Base-by-base conservation (phyloP, 495 filamentous ascomycete species). In the Aspergillus funiculosus region DNA sequence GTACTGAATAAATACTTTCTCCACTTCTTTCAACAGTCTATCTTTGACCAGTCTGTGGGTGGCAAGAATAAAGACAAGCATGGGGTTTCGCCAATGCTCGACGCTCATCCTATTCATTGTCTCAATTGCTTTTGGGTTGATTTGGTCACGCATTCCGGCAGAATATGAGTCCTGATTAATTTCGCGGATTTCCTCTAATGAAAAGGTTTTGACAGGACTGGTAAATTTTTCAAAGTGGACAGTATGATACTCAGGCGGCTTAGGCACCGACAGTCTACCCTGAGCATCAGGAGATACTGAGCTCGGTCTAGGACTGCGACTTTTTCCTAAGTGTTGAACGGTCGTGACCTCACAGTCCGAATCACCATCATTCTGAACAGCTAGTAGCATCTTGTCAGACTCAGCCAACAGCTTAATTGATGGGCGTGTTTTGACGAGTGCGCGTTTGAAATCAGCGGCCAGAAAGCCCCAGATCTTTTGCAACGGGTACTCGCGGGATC, bases 61-160 rank as follows among this genome's bases (percentile, higher is more conserved):
- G 0, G 53, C 47, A 2, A 39, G 19, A 2, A 74, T 43, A 22
- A 72, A 75, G 0, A 41, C 37, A 1, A 51, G 21, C 25, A 69
- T 44, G 0, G 71, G 63, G 0, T 39, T 41, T 1, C 53, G 28
- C 73, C 73, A 77, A 15, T 73, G 66, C 1, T 50, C 41, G 5
- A 74, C 58, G 21, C 64, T 73, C 8, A 53, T 17, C n/a, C 51
- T 35, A 13, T 71, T 63, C 46, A 77, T 59, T 0, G 45, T 57
- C 13, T 74, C 67, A 4, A 67, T 67, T 0, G 71, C 70, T 2
- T 66, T 66, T 0, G 73, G 70, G 21, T 74, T 62, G 5, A 61
- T 62, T 14, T 70, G 63, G 14, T 68, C 61, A 0, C 68, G 68
- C 0, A 73, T 54, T 0, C 69, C 66, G 10, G 59, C 62, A 2